Evolutionary conservation across 2,329 filamentous ascomycete species (phyloP), one percentile per base, ranked within the genome.

Genomic region (Atkinsonella hypoxylon): DNA sequence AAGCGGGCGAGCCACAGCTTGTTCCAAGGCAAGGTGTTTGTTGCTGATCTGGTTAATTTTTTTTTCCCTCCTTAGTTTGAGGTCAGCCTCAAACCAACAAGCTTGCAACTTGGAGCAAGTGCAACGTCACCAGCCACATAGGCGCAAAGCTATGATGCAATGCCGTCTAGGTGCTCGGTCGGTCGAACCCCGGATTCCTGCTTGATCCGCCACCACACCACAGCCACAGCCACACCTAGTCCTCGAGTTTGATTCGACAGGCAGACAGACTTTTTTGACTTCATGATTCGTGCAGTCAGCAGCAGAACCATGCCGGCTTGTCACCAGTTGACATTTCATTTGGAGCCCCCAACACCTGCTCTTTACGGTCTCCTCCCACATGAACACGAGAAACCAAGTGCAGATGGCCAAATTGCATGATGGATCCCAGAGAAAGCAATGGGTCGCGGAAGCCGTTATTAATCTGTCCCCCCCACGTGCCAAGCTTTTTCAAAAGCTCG

Each of bases 401-500:
- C 22, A 7, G 26, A 26, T 8, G 26, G 26, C 8, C 26, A 26
- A 26, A 26, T 26, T 26, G 26, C 7, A 26, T 26, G 26, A 8
- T 1, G 26, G 26, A 7, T 5, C 20, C 20, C 26, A 7, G 26
- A 1, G 4, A 26, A 26, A 26, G 26, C 26, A 26, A 26, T 26
- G 26, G 26, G 26, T 26, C 8, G 26, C 26, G 26, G 26, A 7
- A 26, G 26, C 7, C 26, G 26, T 26, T 7, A 26, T 26, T 4
- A 26, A 26, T 26, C 8, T 8, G 26, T 26, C 26, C 26, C 26
- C 26, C 26, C 22, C 22, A 26, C 26, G 15, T 10, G 43, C 36
- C 47, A 42, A 49, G 43, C 42, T 49, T 49, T 49, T 38, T 26
- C n/a, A n/a, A n/a, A n/a, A n/a, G 15, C 4, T n/a, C n/a, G 11